Base-by-base conservation (phyloP, 331 rosid genomes). In the Quercus lobata region DNA sequence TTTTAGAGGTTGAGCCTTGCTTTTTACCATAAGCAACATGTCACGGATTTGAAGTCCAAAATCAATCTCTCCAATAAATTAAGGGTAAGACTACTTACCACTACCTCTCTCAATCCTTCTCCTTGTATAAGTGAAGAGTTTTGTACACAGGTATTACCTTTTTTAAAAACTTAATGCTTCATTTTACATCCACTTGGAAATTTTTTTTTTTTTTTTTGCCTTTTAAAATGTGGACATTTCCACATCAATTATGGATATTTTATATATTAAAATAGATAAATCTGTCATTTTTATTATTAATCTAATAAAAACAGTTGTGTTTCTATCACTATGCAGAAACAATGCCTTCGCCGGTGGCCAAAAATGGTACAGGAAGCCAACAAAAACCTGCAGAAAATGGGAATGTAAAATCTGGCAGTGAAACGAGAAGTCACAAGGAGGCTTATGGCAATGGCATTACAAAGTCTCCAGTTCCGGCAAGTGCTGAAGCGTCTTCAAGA, bases 301-400 rank as follows among this genome's bases (percentile, higher is more conserved):
- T 70, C 69, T 34, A 75, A 76, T 72, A 57, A 75, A 70, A 29
- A 17, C 57, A n/a, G 41, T 69, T 30, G 17, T 25, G 18, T 68
- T 70, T 85, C 61, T 79, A 61, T 73, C 62, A 75, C 84, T 41
- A 21, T 41, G 79, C 84, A 90, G 93, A 90, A 81, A 76, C 84
- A 57, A 80, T 83, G 84, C 79, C 76, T 54, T 83, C 78, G 9
- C 82, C 84, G 37, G 32, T 68, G 66, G 78, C 78, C 78, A 76
- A 65, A 77, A 72, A 53, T 41, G 76, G 71, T 56, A 12, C 41
- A 19, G 83, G 41, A 65, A 83, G 54, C 66, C 72, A 72, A 61
- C 74, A 21, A 70, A 88, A 71, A 81, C 57, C 76, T 15, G 86
- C 52, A 52, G 79, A 80, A 61, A 78, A 30, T 56, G 78, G 75